These are phyloP conservation scores for Prunus mongolica DNA, from an alignment of 306 rosid genomes.

Conservation along the genomic window DNA sequence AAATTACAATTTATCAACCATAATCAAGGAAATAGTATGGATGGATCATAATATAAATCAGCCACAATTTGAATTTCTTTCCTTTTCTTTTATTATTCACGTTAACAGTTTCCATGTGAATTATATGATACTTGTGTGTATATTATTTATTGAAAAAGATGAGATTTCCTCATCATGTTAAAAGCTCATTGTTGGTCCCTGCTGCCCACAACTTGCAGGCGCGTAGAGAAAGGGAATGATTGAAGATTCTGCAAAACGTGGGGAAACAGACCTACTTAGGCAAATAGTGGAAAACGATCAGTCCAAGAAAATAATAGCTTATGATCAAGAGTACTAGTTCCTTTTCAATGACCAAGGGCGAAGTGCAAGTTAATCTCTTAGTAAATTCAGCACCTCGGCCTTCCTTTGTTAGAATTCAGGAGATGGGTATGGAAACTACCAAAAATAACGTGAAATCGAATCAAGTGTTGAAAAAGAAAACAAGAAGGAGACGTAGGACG, in stretches of 20 bases:
- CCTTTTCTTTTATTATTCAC: neutral
- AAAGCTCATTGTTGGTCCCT: conserved; percentile 4
- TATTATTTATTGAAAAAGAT: neutral
- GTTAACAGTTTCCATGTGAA: neutral
- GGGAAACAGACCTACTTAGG: conserved; percentile 6
- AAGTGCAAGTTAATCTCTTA: conserved; percentile 17
- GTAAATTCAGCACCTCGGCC: conserved; percentile 13
- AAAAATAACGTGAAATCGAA: conserved; percentile 4
- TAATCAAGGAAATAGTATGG: neutral
- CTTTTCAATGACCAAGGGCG: conserved; percentile 21
- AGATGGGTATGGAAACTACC: conserved; percentile 12
- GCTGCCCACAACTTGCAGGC: conserved; percentile 16
- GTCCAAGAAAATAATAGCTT: conserved; percentile 12
- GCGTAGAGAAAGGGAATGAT: conserved; percentile 23
- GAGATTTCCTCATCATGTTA: neutral
- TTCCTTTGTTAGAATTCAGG: conserved; percentile 10
- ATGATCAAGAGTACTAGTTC: conserved; percentile 13
- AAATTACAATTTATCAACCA: neutral
- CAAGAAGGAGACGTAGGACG: conserved; percentile 16
- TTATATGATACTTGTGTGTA: neutral
- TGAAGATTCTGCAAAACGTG: neutral
- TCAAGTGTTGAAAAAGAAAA: conserved; percentile 15
- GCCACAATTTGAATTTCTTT: neutral
- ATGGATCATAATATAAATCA: neutral
- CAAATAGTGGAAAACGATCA: neutral